Base-by-base conservation (phyloP, 2,329 filamentous ascomycete species). In the Colletotrichum viniferum region DNA sequence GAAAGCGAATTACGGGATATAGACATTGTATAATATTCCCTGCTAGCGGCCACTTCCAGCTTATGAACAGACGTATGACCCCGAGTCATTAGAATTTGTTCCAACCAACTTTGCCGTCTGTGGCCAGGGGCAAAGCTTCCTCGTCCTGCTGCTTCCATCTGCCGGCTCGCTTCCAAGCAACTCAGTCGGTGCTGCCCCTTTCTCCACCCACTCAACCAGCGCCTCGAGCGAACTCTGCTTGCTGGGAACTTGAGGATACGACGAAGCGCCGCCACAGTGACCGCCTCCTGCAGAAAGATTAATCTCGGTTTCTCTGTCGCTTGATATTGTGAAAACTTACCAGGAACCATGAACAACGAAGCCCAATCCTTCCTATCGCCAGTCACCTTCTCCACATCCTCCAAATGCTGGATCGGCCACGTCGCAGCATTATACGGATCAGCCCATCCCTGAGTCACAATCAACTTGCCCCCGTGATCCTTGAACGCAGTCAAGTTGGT, bases 331-430 rank as follows among this genome's bases (percentile, higher is more conserved):
- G 18, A 3, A 0, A 7, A 52, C 73, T 16, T 30, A 68, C 62
- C 63, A 6, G 73, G 56, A 2, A 68, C 32, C 69, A 73, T 75
- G 5, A 75, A 73, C 12, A 75, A 4, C 2, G 73, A 67, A 5
- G 60, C 30, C 69, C 73, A 75, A 3, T 68, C 73, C 0, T 58
- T 21, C 12, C 63, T 7, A 4, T 38, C 69, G 12, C 69, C 78
- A 6, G 77, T 81, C 7, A 81, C 78, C 58, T 80, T 81, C n/a
- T 80, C 79, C 8, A 84, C 79, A 70, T 84, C 82, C 7, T 79
- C 74, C 7, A 68, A n/a, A 12, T 75, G 73, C 21, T 68, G n/a
- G 4, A 68, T 68, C 5, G 63, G 73, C 63, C 73, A 73, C 7
- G 72, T 72, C 9, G 69, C 69, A 4, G 72, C 72, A 26, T 67